phyloP scores from a whole-genome alignment of 148 eudicot species.

The Salicornia ramosissima region DNA sequence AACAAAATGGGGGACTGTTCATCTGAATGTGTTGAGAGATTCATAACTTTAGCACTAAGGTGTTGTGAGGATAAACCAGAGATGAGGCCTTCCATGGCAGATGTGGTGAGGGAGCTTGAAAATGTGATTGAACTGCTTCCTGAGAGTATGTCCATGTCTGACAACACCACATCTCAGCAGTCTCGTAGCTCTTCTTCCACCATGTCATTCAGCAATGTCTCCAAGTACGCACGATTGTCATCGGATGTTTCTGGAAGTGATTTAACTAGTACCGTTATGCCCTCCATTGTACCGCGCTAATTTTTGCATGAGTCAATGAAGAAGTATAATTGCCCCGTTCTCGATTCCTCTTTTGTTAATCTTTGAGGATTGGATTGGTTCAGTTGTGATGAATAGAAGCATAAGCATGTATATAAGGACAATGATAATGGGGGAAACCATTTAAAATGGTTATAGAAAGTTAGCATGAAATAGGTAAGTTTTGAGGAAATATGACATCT shows the following conservation, averaged over 20 bases:
- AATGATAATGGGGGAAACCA: too few species aligned
- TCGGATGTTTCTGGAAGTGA: slow-evolving; percentile 48
- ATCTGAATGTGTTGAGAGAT: slow-evolving; percentile 48
- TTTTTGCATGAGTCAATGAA: background rate
- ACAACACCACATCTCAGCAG: too few species aligned
- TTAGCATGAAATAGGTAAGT: too few species aligned
- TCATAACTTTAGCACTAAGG: slow-evolving; percentile 41
- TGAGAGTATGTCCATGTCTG: slow-evolving; percentile 18
- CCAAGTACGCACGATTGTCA: slow-evolving; percentile 28
- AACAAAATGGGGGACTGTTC: slow-evolving; percentile 50
- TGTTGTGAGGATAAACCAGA: slow-evolving; percentile 55
- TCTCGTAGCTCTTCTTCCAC: background rate
- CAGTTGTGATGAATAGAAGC: too few species aligned
- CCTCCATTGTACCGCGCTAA: slow-evolving; percentile 40
- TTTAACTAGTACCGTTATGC: slow-evolving; percentile 39
- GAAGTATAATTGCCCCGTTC: too few species aligned
- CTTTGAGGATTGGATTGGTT: too few species aligned
- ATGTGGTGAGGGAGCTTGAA: slow-evolving; percentile 68
- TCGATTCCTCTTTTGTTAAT: too few species aligned
- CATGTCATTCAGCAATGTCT: slow-evolving; percentile 23
- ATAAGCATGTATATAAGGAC: too few species aligned
- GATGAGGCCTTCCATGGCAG: slow-evolving; percentile 55
- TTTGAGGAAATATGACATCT: too few species aligned
- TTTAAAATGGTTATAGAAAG: too few species aligned
- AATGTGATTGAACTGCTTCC: slow-evolving; percentile 39